Base-by-base conservation (phyloP, 2,329 filamentous ascomycete species). In the Xylaria sp. region DNA sequence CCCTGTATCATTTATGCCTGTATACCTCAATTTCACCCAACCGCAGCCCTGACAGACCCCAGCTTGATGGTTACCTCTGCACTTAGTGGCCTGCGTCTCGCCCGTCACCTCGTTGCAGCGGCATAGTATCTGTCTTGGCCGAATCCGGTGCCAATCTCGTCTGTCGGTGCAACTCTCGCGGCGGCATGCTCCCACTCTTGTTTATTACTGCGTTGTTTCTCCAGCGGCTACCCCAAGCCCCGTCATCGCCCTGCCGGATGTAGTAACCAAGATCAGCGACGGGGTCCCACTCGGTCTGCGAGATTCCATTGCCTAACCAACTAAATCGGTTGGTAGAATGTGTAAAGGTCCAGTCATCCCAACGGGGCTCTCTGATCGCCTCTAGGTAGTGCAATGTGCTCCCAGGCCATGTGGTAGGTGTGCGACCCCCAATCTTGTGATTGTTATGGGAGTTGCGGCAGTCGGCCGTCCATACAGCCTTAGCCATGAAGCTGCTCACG, bases 391-490 rank as follows among this genome's bases (percentile, higher is more conserved):
- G 83, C n/a, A 86, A 75, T 6, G 82, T 82, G 18, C 76, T 80
- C 28, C 83, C 83, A 12, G 81, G 79, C 72, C 81, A 85, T n/a
- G 81, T 75, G 7, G 82, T 83, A 23, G 81, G 80, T 39, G 85
- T 79, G 43, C 81, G 76, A 20, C 83, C 82, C 52, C 84, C 80
- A 4, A 79, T 73, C 1, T 73, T 78, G 43, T 80, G 78, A 39
- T 80, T 78, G 76, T 86, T 86, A 72, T 85, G 85, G 82, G 83
- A 86, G 36, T 79, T 76, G 76, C 81, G 80, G 69, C 83, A 86
- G 0, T 77, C 72, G 58, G 81, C 82, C 20, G 80, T 74, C 80
- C 82, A 86, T 0, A 85, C 83, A 0, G 83, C 82, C 25, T 73
- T 76, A 64, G 79, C 73, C 79, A 85, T 83, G 74, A 82, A 84